Evolutionary conservation across 805 yeast species (phyloP).

Genomic region (Candida maris): DNA sequence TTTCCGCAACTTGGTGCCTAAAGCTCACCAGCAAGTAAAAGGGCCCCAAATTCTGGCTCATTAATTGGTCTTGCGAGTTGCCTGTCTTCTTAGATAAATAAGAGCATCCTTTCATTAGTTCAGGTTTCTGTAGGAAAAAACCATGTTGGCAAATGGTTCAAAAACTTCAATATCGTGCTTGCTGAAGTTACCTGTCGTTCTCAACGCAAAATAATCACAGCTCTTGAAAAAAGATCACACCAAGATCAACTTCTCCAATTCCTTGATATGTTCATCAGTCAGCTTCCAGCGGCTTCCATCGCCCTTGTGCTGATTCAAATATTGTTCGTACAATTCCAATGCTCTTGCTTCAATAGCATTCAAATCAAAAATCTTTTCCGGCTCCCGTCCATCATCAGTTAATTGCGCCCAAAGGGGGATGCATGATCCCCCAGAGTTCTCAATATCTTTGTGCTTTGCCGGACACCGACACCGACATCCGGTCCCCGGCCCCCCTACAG

Average conservation of each 20-base stretch:
- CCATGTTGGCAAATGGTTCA: too few species aligned
- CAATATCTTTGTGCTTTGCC: conserved; percentile 46
- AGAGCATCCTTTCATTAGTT: conserved; percentile 3
- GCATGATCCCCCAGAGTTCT: conserved; percentile 52
- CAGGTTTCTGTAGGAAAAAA: too few species aligned
- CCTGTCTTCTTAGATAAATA: too few species aligned
- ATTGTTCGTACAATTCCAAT: conserved; percentile 19
- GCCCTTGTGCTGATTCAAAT: conserved; percentile 18
- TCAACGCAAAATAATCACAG: too few species aligned
- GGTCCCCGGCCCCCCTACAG: conserved; percentile 36
- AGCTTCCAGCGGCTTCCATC: conserved; percentile 27
- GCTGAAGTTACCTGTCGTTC: too few species aligned
- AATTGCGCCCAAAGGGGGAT: conserved; percentile 44
- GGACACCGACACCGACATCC: conserved; percentile 92
- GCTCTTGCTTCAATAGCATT: conserved; percentile 29
- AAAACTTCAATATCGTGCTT: too few species aligned
- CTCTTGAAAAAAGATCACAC: too few species aligned
- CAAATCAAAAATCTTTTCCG: conserved; percentile 21
- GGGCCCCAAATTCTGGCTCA: too few species aligned
- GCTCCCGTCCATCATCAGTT: conserved; percentile 25
- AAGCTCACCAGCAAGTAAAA: too few species aligned
- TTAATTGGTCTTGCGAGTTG: too few species aligned
- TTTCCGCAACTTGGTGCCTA: too few species aligned
- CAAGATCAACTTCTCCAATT: conserved; percentile 4
- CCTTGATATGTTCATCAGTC: conserved; percentile 17